Percentiles rank a stretch among this genome's conserved stretches.
These are phyloP conservation scores for Volvox carteri DNA, from an alignment of 163 green algal species.

Conservation along the genomic window DNA sequence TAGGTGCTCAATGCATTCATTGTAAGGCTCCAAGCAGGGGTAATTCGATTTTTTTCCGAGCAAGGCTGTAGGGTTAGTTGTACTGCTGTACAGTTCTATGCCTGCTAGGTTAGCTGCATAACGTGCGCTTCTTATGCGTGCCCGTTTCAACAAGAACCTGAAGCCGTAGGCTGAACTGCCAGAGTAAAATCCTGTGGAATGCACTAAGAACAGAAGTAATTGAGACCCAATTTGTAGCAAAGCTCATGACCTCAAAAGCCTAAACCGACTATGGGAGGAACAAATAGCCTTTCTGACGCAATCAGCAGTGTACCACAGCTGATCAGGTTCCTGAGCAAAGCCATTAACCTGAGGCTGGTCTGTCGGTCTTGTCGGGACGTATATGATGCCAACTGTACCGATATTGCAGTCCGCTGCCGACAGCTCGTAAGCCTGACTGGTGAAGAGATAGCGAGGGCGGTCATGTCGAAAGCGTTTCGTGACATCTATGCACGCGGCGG, in stretches of 20 bases:
- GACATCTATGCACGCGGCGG: not conserved
- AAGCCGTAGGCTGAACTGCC: no score
- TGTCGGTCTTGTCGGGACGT: not conserved
- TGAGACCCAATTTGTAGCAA: no score
- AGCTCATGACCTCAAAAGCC: no score
- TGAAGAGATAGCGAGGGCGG: not conserved
- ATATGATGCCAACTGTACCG: not conserved
- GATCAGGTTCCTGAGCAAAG: not conserved
- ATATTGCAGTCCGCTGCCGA: not conserved
- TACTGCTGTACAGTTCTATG: no score
- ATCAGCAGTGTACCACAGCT: not conserved
- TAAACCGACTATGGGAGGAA: not conserved
- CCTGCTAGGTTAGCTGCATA: no score
- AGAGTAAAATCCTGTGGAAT: no score
- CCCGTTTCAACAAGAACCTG: no score
- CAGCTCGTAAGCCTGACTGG: not conserved
- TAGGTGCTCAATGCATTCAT: not conserved
- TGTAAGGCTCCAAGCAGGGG: conserved; percentile 9
- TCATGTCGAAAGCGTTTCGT: not conserved
- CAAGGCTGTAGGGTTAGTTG: no score
- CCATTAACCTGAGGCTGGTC: not conserved
- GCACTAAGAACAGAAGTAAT: no score
- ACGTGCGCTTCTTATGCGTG: no score
- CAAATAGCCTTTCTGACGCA: not conserved
- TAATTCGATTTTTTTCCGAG: no score